Evolutionary conservation across 2,329 filamentous ascomycete species (phyloP).

Genomic region (Hypoxylon sp.): DNA sequence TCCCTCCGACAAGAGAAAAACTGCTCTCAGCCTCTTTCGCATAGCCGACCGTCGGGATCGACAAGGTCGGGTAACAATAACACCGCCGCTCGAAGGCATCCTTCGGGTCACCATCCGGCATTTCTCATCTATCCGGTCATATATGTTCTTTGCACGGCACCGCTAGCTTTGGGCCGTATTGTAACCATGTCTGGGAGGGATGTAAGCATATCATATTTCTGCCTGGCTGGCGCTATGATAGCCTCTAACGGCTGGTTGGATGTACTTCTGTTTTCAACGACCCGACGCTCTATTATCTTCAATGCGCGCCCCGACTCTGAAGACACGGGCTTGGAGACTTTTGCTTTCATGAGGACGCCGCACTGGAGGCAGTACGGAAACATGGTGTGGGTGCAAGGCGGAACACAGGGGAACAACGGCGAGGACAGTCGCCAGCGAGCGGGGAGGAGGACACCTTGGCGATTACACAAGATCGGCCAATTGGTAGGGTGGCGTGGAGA

Average conservation of each 20-base stretch:
- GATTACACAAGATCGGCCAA: conserved; percentile 34
- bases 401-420: conserved; percentile 15
- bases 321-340: conserved; percentile 66
- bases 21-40: conserved; percentile 47
- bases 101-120: conserved; percentile 60
- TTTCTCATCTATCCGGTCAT: conserved; percentile 78
- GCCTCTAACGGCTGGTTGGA: conserved; percentile 70
- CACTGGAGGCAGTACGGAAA: conserved; percentile 51
- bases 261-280: conserved; percentile 67
- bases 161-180: conserved; percentile 75
- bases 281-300: conserved; percentile 68
- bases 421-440: conserved; percentile 14
- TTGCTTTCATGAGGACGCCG: conserved; percentile 63
- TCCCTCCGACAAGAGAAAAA: conserved; percentile 51
- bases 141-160: conserved; percentile 78
- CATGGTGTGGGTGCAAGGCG: conserved; percentile 53
- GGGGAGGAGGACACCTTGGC: conserved; percentile 37
- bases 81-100: conserved; percentile 7
- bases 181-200: conserved; percentile 70
- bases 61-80: conserved; percentile 13
- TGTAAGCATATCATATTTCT: conserved; percentile 69
- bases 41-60: conserved; percentile 43
- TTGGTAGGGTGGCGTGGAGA: conserved; percentile 32
- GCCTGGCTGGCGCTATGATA: conserved; percentile 71
- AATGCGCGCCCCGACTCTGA: conserved; percentile 52